A percentile compares a stretch with the other conserved stretches of the same genome.
Conservation (phyloP, 2,329 filamentous ascomycete species). For the Acephala macrosclerotiorum region DNA sequence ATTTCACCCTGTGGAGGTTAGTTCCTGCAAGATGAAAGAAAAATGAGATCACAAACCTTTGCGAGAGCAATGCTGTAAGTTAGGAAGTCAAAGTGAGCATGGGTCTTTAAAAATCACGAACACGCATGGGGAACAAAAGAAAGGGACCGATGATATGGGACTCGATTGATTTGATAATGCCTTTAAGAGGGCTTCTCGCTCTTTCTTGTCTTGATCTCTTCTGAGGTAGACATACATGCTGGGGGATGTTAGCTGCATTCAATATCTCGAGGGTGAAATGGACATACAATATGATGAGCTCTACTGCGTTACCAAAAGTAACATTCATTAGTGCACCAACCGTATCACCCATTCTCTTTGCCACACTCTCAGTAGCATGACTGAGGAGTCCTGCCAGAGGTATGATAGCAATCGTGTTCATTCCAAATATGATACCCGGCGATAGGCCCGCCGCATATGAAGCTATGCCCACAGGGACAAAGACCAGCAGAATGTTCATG, state of each 20-base stretch:
- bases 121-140: conserved; percentile 34
- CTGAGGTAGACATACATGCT: conserved; percentile 61
- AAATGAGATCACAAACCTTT: conserved; percentile 57
- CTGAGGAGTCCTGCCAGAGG: conserved; percentile 76
- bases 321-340: conserved; percentile 78
- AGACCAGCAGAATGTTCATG: conserved; percentile 79
- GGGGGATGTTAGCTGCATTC: conserved; percentile 35
- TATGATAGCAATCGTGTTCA: conserved; percentile 80
- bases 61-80: conserved; percentile 73
- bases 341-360: conserved; percentile 74
- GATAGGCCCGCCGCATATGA: conserved; percentile 61
- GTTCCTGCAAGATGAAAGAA: conserved; percentile 9
- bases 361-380: conserved; percentile 79
- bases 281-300: conserved; percentile 76
- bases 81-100: conserved; percentile 46
- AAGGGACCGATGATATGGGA: conserved; percentile 48
- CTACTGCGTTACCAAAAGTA: conserved; percentile 81
- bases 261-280: conserved; percentile 3
- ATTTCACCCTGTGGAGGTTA: conserved; percentile 71
- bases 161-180: conserved; percentile 55
- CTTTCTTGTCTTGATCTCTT: conserved; percentile 54
- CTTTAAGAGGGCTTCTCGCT: conserved; percentile 51
- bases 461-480: conserved; percentile 80
- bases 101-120: conserved; percentile 39
- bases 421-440: conserved; percentile 71